Percentiles rank a stretch among this genome's conserved stretches.
Conservation (phyloP, 345 rosid species). For the Citrus maxima region DNA sequence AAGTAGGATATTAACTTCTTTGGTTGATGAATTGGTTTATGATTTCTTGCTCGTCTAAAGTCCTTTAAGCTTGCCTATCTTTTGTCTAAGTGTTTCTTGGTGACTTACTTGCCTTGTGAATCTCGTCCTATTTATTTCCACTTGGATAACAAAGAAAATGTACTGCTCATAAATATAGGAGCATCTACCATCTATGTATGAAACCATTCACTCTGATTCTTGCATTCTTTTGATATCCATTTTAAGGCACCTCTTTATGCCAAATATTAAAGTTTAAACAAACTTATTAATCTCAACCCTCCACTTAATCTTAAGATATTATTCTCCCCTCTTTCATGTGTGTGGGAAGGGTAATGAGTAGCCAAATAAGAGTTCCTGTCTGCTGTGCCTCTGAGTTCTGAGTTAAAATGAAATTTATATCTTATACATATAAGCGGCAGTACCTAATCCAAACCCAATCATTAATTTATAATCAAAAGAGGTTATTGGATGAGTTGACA, state of each 20-base stretch:
- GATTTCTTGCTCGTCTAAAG: slow-evolving; percentile 34
- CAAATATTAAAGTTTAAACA: neutral
- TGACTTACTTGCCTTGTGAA: neutral
- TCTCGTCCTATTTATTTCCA: slow-evolving; percentile 3
- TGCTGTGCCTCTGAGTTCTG: neutral
- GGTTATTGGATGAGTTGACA: neutral
- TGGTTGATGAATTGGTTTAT: slow-evolving; percentile 68
- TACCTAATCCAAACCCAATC: neutral
- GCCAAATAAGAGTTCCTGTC: too few species aligned
- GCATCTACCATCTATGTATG: neutral
- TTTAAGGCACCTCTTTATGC: neutral
- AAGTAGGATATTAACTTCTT: slow-evolving; percentile 45
- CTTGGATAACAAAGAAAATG: neutral
- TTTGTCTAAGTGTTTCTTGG: neutral
- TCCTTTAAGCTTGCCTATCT: neutral
- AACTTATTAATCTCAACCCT: neutral
- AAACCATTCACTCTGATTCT: neutral
- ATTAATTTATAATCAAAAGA: neutral
- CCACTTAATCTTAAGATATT: neutral
- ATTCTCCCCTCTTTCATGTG: too few species aligned
- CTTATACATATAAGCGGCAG: neutral
- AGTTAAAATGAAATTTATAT: neutral
- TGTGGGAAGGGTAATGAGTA: too few species aligned
- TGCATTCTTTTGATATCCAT: neutral
- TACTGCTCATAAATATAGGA: neutral